Conservation (phyloP, 129 eudicot genomes). For the Silybum marianum region DNA sequence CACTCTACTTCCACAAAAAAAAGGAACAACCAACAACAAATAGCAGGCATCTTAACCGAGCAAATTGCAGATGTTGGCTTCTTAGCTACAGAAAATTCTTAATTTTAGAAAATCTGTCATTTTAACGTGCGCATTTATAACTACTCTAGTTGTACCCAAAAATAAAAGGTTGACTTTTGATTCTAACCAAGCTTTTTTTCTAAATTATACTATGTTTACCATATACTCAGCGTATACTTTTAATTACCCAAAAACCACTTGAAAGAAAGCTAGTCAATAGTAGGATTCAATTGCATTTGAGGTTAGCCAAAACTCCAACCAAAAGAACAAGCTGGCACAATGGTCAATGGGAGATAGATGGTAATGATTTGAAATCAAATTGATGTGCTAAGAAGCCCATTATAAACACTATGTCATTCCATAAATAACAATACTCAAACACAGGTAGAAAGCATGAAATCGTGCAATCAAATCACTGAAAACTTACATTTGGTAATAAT, state of each 20-base stretch:
- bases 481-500: slow-evolving; percentile 85
- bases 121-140: background rate
- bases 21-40: background rate
- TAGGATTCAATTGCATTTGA: background rate
- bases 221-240: background rate
- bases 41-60: background rate
- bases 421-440: background rate
- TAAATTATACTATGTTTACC: background rate
- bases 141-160: background rate
- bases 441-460: background rate
- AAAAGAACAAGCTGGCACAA: background rate
- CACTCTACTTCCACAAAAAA: background rate
- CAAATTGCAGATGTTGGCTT: background rate
- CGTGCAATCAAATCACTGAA: background rate
- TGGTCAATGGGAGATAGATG: background rate
- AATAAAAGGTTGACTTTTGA: background rate
- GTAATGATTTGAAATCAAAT: background rate
- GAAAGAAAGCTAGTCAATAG: background rate
- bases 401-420: background rate
- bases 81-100: background rate
- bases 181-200: background rate
- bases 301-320: background rate
- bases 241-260: background rate
- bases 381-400: background rate
- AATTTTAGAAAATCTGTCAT: background rate